Evolutionary conservation across 2,329 filamentous ascomycete species (phyloP).

Genomic region (Pseudocercospora eumusae): DNA sequence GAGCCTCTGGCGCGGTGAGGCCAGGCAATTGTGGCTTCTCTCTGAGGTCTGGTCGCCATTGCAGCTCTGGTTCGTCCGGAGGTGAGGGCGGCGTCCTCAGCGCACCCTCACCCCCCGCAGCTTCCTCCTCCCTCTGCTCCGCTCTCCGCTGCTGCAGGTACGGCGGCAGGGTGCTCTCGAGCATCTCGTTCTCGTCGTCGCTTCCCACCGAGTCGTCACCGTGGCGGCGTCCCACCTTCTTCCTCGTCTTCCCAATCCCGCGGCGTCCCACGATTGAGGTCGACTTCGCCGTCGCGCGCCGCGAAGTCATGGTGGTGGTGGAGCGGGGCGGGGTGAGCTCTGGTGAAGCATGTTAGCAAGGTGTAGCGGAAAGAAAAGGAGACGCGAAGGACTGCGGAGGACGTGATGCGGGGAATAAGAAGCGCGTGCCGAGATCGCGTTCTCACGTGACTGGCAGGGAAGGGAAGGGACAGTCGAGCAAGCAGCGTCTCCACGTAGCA

Average conservation of each 20-base stretch:
- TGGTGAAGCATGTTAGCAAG: slow-evolving; percentile 40
- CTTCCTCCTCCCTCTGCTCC: slow-evolving; percentile 60
- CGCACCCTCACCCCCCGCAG: slow-evolving; percentile 56
- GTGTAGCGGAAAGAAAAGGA: slow-evolving; percentile 14
- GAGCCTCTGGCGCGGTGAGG: slow-evolving; percentile 63
- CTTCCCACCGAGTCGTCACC: slow-evolving; percentile 34
- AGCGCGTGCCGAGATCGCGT: slow-evolving; percentile 5
- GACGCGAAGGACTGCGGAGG: background rate
- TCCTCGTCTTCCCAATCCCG: slow-evolving; percentile 24
- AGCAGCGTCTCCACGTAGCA: background rate
- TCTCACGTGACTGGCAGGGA: slow-evolving; percentile 1
- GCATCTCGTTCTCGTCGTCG: slow-evolving; percentile 56
- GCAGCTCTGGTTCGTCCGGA: slow-evolving; percentile 69
- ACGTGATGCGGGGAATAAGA: slow-evolving; percentile 5
- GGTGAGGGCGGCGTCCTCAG: slow-evolving; percentile 74
- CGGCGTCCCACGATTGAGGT: slow-evolving; percentile 41
- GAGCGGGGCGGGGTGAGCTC: slow-evolving; percentile 53
- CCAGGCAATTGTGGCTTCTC: slow-evolving; percentile 70
- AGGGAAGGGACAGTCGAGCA: slow-evolving; percentile 11
- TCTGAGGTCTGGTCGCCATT: slow-evolving; percentile 60
- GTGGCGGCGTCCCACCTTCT: slow-evolving; percentile 23
- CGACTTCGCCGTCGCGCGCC: slow-evolving; percentile 38
- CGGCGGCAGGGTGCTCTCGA: slow-evolving; percentile 66
- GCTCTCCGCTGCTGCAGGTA: slow-evolving; percentile 69
- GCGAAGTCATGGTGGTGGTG: slow-evolving; percentile 37